Evolutionary conservation across 2,329 filamentous ascomycete genomes (phyloP), one percentile per base, ranked within the genome.

Genomic region (Diaporthe eres): DNA sequence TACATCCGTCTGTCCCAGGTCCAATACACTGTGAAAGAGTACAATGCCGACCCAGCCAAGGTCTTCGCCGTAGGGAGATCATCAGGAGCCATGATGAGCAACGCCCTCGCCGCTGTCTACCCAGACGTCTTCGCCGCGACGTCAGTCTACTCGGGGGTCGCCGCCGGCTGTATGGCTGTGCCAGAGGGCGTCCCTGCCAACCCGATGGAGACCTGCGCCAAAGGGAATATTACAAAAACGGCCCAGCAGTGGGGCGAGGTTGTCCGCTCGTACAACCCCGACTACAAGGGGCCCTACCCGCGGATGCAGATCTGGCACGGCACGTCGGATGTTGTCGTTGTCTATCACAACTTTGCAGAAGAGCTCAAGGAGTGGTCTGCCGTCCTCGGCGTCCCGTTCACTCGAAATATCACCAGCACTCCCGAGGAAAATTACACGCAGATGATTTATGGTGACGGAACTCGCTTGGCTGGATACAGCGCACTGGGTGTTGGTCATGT

Each of bases 231-330:
- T 17, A 51, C 63, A 22, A 68, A 68, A 22, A 53, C 63, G 7
- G 22, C 44, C 13, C 22, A 51, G 22, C 44, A 68, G 47, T 68
- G 63, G 63, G 31, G 22, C 6, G 63, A 51, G 3, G 10, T 19
- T 1, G 63, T 39, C 63, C 63, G 63, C 31, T 68, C 63, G 31
- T 68, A 53, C 47, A 68, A 82, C 74, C 80, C 82, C 1, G 79
- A 80, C 1, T 84, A 84, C 72, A 79, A 58, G 28, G 90, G 90
- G 0, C 77, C 85, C 0, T 83, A 89, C 4, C 90, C 90, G 0
- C 86, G 85, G 74, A 90, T 92, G 87, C 89, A 91, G 81, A 86
- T 92, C 77, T 92, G 89, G 84, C 90, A 92, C 78, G 90, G 90
- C 51, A 87, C 86, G 25, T 82, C 80, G 4, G 90, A 92, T 78